Conservation (phyloP, 2,329 filamentous ascomycete species). For the Thyridium curvatum region DNA sequence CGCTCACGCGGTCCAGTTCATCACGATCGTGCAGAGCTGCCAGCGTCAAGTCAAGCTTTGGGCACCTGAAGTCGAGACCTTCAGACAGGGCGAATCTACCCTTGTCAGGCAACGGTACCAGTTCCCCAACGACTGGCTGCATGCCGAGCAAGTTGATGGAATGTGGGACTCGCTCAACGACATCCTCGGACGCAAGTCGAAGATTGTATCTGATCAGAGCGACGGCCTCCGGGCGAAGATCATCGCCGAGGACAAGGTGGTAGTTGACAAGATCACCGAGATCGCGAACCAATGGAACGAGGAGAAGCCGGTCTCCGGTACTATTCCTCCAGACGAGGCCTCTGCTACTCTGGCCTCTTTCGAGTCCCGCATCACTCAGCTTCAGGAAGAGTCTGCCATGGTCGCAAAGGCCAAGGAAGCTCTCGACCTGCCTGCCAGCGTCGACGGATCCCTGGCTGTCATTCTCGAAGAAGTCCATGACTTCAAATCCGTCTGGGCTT, state of each 20-base stretch:
- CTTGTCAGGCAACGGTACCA: constrained; percentile 88
- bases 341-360: constrained; percentile 77
- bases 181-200: constrained; percentile 83
- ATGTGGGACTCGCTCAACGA: constrained; percentile 94
- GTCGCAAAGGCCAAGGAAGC: constrained; percentile 96
- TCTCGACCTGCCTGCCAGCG: constrained; percentile 75
- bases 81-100: constrained; percentile 91
- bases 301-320: constrained; percentile 93
- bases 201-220: constrained; percentile 93
- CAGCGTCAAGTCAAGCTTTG: constrained; percentile 89
- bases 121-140: constrained; percentile 88
- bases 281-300: constrained; percentile 87
- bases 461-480: constrained; percentile 95
- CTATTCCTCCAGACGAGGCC: constrained; percentile 83
- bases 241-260: constrained; percentile 83
- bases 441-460: constrained; percentile 74
- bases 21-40: constrained; percentile 94
- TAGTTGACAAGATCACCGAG: constrained; percentile 81
- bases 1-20: constrained; percentile 94
- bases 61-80: constrained; percentile 93
- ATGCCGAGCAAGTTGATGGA: constrained; percentile 92
- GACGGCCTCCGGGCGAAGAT: constrained; percentile 95
- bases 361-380: constrained; percentile 74
- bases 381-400: constrained; percentile 87
- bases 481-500: constrained; percentile 98